A percentile compares a stretch with the other conserved stretches of the same genome.
Evolutionary conservation across 768 basidiomycete species (phyloP).

Genomic region (Naganishia vishniacii): DNA sequence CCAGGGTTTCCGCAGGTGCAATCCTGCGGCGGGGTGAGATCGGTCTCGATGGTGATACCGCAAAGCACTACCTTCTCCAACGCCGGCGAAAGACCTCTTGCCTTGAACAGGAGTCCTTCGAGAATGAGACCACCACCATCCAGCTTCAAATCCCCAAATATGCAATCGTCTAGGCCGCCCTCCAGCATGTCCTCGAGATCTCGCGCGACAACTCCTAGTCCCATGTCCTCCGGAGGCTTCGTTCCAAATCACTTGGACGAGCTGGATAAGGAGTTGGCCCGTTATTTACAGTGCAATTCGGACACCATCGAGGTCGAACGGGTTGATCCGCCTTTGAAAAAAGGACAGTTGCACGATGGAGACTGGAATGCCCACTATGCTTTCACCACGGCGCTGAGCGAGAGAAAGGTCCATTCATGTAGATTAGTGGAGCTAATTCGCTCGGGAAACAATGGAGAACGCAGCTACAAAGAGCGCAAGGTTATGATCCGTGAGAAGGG

Average conservation of each 20-base stretch:
- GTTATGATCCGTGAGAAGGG: constrained; percentile 21
- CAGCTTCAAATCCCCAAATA: background rate
- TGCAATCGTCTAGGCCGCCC: background rate
- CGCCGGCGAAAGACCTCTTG: background rate
- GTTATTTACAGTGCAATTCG: background rate
- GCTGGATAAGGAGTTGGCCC: constrained; percentile 19
- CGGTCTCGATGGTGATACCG: background rate
- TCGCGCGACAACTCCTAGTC: constrained; percentile 9
- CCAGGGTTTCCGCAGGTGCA: background rate
- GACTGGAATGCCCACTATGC: constrained; percentile 26
- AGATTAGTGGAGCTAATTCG: constrained; percentile 17
- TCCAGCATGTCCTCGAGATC: constrained; percentile 3
- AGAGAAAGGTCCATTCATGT: background rate
- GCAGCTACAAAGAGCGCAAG: constrained; percentile 15
- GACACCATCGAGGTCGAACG: constrained; percentile 18
- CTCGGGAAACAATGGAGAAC: background rate
- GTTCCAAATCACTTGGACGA: constrained; percentile 18
- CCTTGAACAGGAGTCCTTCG: background rate
- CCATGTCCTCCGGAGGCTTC: background rate
- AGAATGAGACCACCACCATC: background rate
- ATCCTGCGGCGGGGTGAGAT: background rate
- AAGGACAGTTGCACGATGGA: constrained; percentile 23
- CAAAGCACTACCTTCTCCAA: background rate
- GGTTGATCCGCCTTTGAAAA: constrained; percentile 19
- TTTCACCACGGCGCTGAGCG: constrained; percentile 8